Percentiles rank a stretch among this genome's conserved stretches.
Evolutionary conservation across 2,329 filamentous ascomycete species (phyloP).

Genomic region (Pseudogymnoascus pannorum): DNA sequence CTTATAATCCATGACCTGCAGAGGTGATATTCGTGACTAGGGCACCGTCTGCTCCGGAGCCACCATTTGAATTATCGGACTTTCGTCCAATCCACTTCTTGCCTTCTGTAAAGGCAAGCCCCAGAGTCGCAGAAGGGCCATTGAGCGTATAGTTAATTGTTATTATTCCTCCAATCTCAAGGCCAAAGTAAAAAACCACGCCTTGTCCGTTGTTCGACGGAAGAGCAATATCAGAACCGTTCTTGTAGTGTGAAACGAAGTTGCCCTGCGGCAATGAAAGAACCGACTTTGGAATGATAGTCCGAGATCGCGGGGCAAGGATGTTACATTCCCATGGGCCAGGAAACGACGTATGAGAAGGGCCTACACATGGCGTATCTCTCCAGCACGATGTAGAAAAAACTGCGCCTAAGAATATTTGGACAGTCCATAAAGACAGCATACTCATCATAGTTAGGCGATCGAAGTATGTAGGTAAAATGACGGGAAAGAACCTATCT

Average conservation of each 20-base stretch:
- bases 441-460: not conserved
- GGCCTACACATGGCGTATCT: slow-evolving; percentile 45
- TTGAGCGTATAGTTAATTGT: slow-evolving; percentile 42
- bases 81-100: slow-evolving; percentile 40
- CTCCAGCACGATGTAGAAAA: slow-evolving; percentile 42
- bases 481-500: not conserved
- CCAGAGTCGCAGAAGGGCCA: slow-evolving; percentile 32
- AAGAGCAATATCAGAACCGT: not conserved
- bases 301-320: slow-evolving; percentile 46
- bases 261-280: slow-evolving; percentile 31
- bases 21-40: slow-evolving; percentile 36
- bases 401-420: not conserved
- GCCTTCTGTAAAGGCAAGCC: slow-evolving; percentile 41
- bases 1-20: slow-evolving; percentile 31
- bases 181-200: slow-evolving; percentile 52
- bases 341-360: slow-evolving; percentile 42
- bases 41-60: slow-evolving; percentile 39
- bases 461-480: not conserved
- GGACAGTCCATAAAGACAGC: not conserved
- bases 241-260: slow-evolving; percentile 20
- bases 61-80: slow-evolving; percentile 42
- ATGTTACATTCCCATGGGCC: slow-evolving; percentile 53
- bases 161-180: slow-evolving; percentile 50
- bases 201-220: slow-evolving; percentile 39
- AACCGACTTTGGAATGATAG: slow-evolving; percentile 38